Base-by-base conservation (phyloP, 2,329 filamentous ascomycete species). In the Penicillium sp. region DNA sequence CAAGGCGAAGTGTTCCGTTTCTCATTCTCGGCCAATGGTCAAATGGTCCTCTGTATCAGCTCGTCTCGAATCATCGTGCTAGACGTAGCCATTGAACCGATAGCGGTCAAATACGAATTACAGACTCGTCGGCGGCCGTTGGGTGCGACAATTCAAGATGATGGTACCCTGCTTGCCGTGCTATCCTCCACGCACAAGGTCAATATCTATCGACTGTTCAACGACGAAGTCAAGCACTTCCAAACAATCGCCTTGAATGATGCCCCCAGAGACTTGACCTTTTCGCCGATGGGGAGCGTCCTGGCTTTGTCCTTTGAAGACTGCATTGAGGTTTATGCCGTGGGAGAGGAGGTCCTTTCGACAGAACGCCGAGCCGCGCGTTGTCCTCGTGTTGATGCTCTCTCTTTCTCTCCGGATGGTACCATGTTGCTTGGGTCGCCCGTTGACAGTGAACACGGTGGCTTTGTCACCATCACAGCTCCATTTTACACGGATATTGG, bases 1-100 rank as follows among this genome's bases (percentile, higher is more conserved):
- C 89, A 90, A 37, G 90, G 91, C 35, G 92, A 96, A 74, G 91
- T 91, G 48, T 91, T 96, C 78, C 90, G 91, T 56, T 96, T 96
- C 74, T 87, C 85, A 63, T 86, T 91, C 60, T 96, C 92, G 2
- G 87, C 90, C 5, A 86, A 84, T 55, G 91, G 91, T 2, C 87
- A 89, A 65, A 86, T 88, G 67, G 78, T 96, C 34, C 83, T 96
- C 42, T 91, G 90, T 54, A 90, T 92, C 74, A 96, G 91, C 75
- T 96, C 92, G 39, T 93, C 91, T 12, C 84, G 92, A 58, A 90
- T 96, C 64, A 90, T 93, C 68, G 85, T 96, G 37, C 79, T 96
- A 54, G 88, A 94, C 71, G 81, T 90, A 3, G 83, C 84, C 22
- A 81, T 81, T 0, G 76, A 85, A 39, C 80, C 84, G 5, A 77